A percentile compares a stretch with the other conserved stretches of the same genome.
Evolutionary conservation across 2,329 filamentous ascomycete genomes (phyloP).

Genomic region (Arachnomyces sp.): DNA sequence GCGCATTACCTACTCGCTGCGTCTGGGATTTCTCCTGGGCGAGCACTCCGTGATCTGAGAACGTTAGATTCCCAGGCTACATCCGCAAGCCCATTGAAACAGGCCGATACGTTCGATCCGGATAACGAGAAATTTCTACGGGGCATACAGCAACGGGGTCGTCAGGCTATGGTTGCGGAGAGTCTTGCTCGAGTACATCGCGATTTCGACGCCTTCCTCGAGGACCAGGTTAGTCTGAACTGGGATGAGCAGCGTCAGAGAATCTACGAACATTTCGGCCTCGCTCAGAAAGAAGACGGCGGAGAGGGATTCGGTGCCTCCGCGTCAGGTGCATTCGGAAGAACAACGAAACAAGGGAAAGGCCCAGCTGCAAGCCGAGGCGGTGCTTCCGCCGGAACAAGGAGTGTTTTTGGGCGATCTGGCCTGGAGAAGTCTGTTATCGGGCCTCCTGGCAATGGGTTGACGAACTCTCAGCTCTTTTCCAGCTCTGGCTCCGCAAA

Average conservation of each 20-base stretch:
- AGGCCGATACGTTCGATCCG: slow-evolving; percentile 41
- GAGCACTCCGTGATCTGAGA: slow-evolving; percentile 78
- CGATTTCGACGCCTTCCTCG: slow-evolving; percentile 88
- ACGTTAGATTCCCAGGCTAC: slow-evolving; percentile 63
- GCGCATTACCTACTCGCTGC: slow-evolving; percentile 86
- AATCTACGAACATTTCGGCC: slow-evolving; percentile 94
- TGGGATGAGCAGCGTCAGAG: slow-evolving; percentile 89
- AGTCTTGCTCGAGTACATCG: slow-evolving; percentile 80
- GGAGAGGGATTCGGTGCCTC: slow-evolving; percentile 35
- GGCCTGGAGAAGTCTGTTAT: slow-evolving; percentile 77
- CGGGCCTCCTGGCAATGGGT: slow-evolving; percentile 60
- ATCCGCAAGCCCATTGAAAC: slow-evolving; percentile 25
- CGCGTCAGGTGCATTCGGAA: slow-evolving; percentile 43
- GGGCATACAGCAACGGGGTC: slow-evolving; percentile 82
- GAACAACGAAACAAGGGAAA: slow-evolving; percentile 25
- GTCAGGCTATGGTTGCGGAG: slow-evolving; percentile 82
- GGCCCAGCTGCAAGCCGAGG: slow-evolving; percentile 36
- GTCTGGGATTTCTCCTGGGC: slow-evolving; percentile 81
- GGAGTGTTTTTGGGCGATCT: slow-evolving; percentile 60
- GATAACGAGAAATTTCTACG: slow-evolving; percentile 65
- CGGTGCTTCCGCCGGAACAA: slow-evolving; percentile 29
- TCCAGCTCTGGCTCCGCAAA: slow-evolving; percentile 56
- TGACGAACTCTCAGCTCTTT: slow-evolving; percentile 57
- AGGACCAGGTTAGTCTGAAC: slow-evolving; percentile 89
- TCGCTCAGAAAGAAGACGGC: slow-evolving; percentile 47